Percentiles rank a stretch among this genome's conserved stretches.
Evolutionary conservation across 2,329 filamentous ascomycete genomes (phyloP).

Genomic region (Coniella vitis): DNA sequence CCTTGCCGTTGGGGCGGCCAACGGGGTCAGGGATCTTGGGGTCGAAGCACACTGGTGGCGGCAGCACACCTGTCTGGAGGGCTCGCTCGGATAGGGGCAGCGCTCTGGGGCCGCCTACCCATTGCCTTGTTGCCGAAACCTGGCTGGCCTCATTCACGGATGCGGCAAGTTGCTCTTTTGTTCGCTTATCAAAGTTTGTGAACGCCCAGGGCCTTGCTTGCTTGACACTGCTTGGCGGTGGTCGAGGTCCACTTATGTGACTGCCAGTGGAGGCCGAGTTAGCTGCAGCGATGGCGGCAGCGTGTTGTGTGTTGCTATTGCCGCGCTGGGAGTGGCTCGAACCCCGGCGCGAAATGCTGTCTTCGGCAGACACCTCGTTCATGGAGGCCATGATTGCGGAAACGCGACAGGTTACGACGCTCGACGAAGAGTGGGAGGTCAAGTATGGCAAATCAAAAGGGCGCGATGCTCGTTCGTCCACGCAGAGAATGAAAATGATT

Average conservation of each 20-base stretch:
- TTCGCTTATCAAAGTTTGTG: constrained; percentile 8
- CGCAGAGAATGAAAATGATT: constrained; percentile 17
- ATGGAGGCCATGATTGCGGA: constrained; percentile 11
- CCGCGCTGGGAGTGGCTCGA: constrained; percentile 7
- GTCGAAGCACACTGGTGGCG: constrained; percentile 12
- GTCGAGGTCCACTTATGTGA: constrained; percentile 8
- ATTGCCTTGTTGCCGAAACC: constrained; percentile 1
- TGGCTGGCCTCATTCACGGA: constrained; percentile 12
- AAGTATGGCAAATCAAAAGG: constrained; percentile 21
- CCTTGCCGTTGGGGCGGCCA: neutral
- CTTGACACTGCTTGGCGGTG: constrained; percentile 7
- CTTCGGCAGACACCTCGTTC: constrained; percentile 13
- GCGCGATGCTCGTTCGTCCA: constrained; percentile 18
- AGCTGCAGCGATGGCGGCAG: constrained; percentile 14
- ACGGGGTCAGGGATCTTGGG: constrained; percentile 3
- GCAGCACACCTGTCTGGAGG: constrained; percentile 18
- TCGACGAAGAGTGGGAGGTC: constrained; percentile 5
- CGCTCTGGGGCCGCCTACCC: constrained; percentile 10
- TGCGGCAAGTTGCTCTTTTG: constrained; percentile 12
- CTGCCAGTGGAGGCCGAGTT: neutral
- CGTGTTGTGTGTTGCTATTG: constrained; percentile 15
- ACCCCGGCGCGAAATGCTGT: constrained; percentile 14
- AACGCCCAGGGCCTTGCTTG: constrained; percentile 7
- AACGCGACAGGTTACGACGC: constrained; percentile 14
- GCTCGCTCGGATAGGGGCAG: constrained; percentile 10